Evolutionary conservation across 257 asterid species (phyloP).

Genomic region (Prunella vulgaris): DNA sequence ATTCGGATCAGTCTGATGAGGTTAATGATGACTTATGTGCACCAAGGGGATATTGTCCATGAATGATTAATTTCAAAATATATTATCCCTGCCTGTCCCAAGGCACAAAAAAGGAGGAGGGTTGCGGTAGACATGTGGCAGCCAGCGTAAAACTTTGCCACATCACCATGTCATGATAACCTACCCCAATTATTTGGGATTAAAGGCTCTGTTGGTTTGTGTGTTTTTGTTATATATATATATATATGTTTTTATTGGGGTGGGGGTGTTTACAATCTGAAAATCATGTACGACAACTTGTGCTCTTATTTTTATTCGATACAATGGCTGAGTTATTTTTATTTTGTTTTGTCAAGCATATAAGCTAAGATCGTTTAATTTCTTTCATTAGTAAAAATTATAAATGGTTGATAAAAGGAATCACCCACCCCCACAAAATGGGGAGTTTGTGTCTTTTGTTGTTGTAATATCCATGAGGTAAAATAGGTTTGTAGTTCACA

Average conservation of each 20-base stretch:
- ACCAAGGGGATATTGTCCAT: not conserved
- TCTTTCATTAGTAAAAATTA: not conserved
- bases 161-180: no score
- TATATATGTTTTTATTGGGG: not conserved
- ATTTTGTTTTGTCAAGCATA: not conserved
- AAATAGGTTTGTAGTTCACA: conserved; percentile 13
- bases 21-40: not conserved
- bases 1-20: conserved; percentile 11
- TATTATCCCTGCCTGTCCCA: no score
- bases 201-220: no score
- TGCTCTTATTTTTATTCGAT: not conserved
- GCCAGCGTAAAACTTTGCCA: no score
- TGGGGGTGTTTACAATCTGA: not conserved
- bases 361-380: not conserved
- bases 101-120: no score
- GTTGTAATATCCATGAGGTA: not conserved
- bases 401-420: not conserved
- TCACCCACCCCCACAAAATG: not conserved
- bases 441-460: not conserved
- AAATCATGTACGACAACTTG: not conserved
- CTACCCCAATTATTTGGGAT: no score
- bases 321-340: not conserved
- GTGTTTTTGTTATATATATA: no score
- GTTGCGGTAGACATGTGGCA: no score
- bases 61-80: not conserved